Evolutionary conservation across 192 early-diverging fungal genomes (phyloP), one percentile per base, ranked within the genome.

Genomic region (Powellomyces hirtus): DNA sequence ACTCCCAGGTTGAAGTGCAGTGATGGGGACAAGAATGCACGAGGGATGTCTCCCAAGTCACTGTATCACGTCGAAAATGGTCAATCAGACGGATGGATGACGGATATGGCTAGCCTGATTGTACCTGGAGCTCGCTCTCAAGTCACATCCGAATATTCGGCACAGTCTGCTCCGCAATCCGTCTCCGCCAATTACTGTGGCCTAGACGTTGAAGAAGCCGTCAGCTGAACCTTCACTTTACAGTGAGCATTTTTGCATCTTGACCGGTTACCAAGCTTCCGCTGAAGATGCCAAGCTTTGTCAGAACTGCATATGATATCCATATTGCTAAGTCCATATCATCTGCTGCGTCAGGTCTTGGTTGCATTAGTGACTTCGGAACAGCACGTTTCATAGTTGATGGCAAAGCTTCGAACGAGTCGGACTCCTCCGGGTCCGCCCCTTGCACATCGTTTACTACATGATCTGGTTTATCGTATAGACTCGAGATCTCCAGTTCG

Each of bases 1-100:
- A 49, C 27, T 63, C 14, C 29, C 78, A 77, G 20, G 73, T 61
- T 29, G 79, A 77, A 79, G 71, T 84, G 20, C 49, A 65, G 37
- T 11, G 38, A 14, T 18, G 51, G 46, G 18, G 29, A 44, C 31
- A 50, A 26, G 18, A 70, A 22, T 1, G 35, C 38, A n/a, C 16
- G 8, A 34, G 46, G 46, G 16, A 7, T 49, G n/a, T 42, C 10
- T 18, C 8, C 40, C 40, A 42, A 42, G 10, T 18, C 8, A 42
- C 10, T 42, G 18, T 18, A 13, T 42, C 40, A 42, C 40, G 18
- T 13, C 18, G 8, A 42, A 18, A 42, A 42, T 13, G 40, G 10
- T 13, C 8, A 42, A 18, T 42, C 18, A 13, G 40, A 18, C 18
- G 10, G 8, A 42, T 42, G 40, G 40, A 18, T 42, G 40, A 11